A percentile compares a stretch with the other conserved stretches of the same genome.
phyloP scores from a whole-genome alignment of 371 early-diverging fungal species.

The Gilbertella persicaria region DNA sequence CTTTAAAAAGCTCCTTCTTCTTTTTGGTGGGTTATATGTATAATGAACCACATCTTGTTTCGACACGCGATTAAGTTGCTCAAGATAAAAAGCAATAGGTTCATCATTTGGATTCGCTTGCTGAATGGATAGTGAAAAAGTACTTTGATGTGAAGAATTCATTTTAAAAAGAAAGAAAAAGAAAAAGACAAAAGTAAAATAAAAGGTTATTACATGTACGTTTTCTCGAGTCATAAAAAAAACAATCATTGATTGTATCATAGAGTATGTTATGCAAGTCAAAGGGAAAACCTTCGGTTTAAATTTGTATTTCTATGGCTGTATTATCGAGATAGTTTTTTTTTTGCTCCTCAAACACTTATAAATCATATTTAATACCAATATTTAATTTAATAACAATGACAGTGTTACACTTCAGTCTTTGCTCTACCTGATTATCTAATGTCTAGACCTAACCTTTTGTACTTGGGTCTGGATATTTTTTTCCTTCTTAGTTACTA shows the following conservation, averaged over 20 bases:
- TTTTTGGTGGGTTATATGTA: background rate
- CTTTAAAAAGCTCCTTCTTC: background rate
- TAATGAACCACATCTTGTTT: slow-evolving; percentile 1
- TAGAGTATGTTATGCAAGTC: background rate
- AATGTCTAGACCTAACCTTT: too few species aligned
- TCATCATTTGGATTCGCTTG: slow-evolving; percentile 1
- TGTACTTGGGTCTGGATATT: too few species aligned
- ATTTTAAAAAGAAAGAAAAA: background rate
- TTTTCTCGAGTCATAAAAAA: background rate
- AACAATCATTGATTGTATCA: background rate
- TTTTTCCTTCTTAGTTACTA: too few species aligned
- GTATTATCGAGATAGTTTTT: too few species aligned
- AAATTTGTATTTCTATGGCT: slow-evolving; percentile 6
- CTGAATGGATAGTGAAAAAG: slow-evolving; percentile 3
- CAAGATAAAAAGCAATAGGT: slow-evolving; percentile 17
- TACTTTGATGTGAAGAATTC: background rate
- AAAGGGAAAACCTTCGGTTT: slow-evolving; percentile 11
- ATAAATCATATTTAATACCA: too few species aligned
- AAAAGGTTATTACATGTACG: background rate
- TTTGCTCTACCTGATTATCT: too few species aligned
- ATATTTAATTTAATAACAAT: too few species aligned
- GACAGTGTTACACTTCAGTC: too few species aligned
- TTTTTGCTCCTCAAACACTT: too few species aligned
- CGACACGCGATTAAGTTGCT: slow-evolving; percentile 1
- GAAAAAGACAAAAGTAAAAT: background rate